Percentiles rank a stretch among this genome's conserved stretches.
phyloP scores from a whole-genome alignment of 169 alveolate species.

The Amoebophrya sp. region DNA sequence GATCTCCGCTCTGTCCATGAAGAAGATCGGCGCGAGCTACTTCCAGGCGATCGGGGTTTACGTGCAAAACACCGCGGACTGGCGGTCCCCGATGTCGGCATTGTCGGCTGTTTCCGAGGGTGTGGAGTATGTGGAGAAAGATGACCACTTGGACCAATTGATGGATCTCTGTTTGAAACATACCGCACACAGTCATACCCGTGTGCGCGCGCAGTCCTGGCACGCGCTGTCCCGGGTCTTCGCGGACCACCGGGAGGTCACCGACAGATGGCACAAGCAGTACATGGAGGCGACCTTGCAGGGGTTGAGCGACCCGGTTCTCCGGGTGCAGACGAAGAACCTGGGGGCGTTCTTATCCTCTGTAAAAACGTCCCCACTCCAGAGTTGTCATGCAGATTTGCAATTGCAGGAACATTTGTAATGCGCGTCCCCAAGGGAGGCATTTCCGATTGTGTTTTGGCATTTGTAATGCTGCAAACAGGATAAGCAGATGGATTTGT shows the following conservation, averaged over 20 bases:
- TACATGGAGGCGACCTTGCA: not conserved
- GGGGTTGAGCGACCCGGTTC: not conserved
- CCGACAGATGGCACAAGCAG: constrained; percentile 4
- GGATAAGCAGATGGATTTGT: no score
- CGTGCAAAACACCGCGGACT: not conserved
- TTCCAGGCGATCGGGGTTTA: not conserved
- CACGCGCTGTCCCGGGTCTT: not conserved
- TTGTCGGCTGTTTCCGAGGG: not conserved
- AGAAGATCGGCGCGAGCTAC: not conserved
- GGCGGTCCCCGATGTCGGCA: not conserved
- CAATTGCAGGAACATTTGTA: no score
- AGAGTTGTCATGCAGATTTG: no score
- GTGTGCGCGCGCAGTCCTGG: constrained; percentile 14
- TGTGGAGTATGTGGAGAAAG: constrained; percentile 7
- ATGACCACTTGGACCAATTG: not conserved
- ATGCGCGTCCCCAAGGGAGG: no score
- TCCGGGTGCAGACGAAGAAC: not conserved
- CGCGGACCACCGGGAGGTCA: constrained; percentile 12
- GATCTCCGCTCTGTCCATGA: not conserved
- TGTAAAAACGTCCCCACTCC: no score
- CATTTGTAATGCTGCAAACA: no score
- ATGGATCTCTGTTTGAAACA: not conserved
- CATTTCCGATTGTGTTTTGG: no score
- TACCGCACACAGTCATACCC: not conserved
- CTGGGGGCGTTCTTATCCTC: not conserved